Evolutionary conservation across 2,329 filamentous ascomycete genomes (phyloP).

Genomic region (Ophiostoma tasmaniense): DNA sequence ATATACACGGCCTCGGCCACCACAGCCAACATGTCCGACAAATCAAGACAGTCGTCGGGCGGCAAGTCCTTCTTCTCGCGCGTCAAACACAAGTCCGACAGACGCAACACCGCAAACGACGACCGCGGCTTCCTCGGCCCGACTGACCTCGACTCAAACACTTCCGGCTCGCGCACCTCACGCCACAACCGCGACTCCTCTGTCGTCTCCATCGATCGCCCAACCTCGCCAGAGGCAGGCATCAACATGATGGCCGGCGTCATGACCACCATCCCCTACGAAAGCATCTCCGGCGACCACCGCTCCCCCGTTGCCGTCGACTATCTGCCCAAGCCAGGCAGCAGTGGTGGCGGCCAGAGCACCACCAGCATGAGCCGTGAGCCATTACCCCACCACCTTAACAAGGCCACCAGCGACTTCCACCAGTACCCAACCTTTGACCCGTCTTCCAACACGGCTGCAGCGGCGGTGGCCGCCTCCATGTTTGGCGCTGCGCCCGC

Average conservation of each 20-base stretch:
- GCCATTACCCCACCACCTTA: constrained; percentile 73
- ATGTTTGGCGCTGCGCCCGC: constrained; percentile 30
- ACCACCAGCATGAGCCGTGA: constrained; percentile 58
- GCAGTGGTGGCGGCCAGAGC: constrained; percentile 33
- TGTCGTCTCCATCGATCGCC: constrained; percentile 60
- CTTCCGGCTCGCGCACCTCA: constrained; percentile 60
- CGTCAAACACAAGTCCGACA: constrained; percentile 68
- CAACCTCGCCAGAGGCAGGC: constrained; percentile 54
- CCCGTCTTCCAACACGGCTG: constrained; percentile 31
- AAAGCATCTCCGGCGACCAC: constrained; percentile 55
- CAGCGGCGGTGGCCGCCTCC: constrained; percentile 26
- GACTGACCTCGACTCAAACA: constrained; percentile 53
- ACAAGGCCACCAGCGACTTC: constrained; percentile 68
- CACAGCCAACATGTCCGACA: constrained; percentile 47
- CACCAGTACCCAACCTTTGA: constrained; percentile 81
- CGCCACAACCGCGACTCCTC: constrained; percentile 71
- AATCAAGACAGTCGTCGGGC: constrained; percentile 68
- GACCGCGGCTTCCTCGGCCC: constrained; percentile 46
- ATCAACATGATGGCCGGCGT: constrained; percentile 71
- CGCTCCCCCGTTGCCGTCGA: constrained; percentile 66
- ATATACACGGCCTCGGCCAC: background rate
- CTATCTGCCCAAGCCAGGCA: constrained; percentile 50
- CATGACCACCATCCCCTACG: constrained; percentile 83
- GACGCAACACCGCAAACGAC: constrained; percentile 53
- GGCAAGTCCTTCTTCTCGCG: constrained; percentile 72